Evolutionary conservation across 73 alveolate species (phyloP), one percentile per base, ranked within the genome.

Genomic region (Symbiodinium natans): DNA sequence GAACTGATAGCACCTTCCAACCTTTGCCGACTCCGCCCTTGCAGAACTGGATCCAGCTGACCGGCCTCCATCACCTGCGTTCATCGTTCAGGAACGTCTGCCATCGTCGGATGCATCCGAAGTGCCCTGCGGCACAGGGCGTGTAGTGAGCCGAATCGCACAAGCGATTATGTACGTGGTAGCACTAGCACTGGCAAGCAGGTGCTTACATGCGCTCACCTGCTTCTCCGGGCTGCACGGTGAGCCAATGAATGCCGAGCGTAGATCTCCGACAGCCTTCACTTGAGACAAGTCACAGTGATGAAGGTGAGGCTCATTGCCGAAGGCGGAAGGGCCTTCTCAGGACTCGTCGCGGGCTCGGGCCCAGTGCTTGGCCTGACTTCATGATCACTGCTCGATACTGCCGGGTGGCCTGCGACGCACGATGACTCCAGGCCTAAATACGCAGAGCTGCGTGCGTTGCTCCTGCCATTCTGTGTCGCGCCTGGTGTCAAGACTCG

Each of bases 401-500:
- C n/a, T n/a, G 27, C 71, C 71, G 19, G 10, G 71, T 10, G 10
- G 71, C 71, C 27, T 52, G 10, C 71, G 27, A 52, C 27, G 71
- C 27, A 13, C 71, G 19, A 10, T 19, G 19, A 52, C 10, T 13
- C 10, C 19, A 21, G 54, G 68, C 94, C 94, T 87, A 84, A 87
- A 87, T 40, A 87, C 84, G 84, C 94, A 87, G 40, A 87, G 94
- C 84, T 87, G 63, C 25, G 94, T 54, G 94, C 94, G 94, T 27
- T 87, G 94, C 59, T 87, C 84, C 94, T 87, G 84, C 94, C 94
- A 87, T 41, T 87, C 94, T 13, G 94, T 34, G 41, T 87, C 94
- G 39, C 94, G 94, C 94, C 94, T 87, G 82, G 92, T 74, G 19
- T 31, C 40, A 1, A 41, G 31, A 52, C 23, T 52, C n/a, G 23